Conservation (phyloP, 441 rosid genomes). For the Erysimum cheiri region DNA sequence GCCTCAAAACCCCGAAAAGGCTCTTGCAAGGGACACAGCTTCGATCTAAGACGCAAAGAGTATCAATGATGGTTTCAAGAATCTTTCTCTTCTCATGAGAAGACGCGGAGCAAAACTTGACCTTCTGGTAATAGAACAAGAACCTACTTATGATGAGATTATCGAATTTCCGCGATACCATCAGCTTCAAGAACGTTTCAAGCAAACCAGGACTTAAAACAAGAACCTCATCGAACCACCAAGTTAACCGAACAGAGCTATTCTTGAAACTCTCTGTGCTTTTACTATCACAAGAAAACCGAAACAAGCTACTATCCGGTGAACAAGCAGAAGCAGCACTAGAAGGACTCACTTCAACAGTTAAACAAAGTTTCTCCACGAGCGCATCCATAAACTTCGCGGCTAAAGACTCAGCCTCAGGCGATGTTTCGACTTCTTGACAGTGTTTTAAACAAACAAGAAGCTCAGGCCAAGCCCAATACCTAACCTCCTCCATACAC, state of each 20-base stretch:
- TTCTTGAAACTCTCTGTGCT: constrained; percentile 82
- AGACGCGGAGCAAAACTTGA: constrained; percentile 48
- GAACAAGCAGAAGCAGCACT: constrained; percentile 74
- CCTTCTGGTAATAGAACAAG: constrained; percentile 80
- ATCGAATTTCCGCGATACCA: constrained; percentile 62
- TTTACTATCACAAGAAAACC: constrained; percentile 73
- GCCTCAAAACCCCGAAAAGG: constrained; percentile 66
- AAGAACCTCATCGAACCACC: constrained; percentile 89
- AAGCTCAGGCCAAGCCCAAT: constrained; percentile 84
- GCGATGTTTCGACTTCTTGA: constrained; percentile 54
- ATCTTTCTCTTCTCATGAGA: constrained; percentile 57
- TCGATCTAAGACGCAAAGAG: constrained; percentile 60
- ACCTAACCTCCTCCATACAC: constrained; percentile 61
- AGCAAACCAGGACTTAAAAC: constrained; percentile 50
- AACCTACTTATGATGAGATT: constrained; percentile 59
- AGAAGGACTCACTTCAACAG: constrained; percentile 69
- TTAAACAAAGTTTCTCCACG: constrained; percentile 54
- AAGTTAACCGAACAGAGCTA: constrained; percentile 49
- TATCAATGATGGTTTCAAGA: constrained; percentile 53
- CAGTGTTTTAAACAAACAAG: constrained; percentile 67
- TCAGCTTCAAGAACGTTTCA: constrained; percentile 52
- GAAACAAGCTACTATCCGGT: constrained; percentile 65
- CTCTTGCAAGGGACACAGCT: constrained; percentile 66
- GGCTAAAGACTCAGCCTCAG: constrained; percentile 47
- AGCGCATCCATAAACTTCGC: constrained; percentile 64